phyloP scores from a whole-genome alignment of 2,329 filamentous ascomycete genomes.

The Fusarium camptoceras region DNA sequence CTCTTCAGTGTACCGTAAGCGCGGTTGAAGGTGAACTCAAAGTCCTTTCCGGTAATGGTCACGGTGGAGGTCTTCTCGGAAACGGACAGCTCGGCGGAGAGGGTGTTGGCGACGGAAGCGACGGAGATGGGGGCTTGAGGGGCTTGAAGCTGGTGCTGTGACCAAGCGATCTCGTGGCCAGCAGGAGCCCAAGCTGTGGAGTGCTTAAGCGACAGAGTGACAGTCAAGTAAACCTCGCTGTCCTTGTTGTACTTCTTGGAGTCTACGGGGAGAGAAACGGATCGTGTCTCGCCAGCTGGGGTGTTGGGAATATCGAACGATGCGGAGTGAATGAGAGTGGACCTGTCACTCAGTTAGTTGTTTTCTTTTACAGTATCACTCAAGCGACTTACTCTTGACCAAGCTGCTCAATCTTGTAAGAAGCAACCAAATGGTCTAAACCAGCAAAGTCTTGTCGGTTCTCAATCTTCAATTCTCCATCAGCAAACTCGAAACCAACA shows the following conservation, averaged over 20 bases:
- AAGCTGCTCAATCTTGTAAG: constrained; percentile 59
- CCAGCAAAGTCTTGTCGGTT: constrained; percentile 64
- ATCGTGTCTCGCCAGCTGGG: constrained; percentile 52
- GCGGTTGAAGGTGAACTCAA: constrained; percentile 58
- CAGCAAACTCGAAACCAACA: constrained; percentile 56
- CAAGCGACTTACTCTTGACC: constrained; percentile 52
- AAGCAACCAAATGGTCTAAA: constrained; percentile 56
- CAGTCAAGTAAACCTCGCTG: constrained; percentile 58
- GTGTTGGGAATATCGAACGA: constrained; percentile 56
- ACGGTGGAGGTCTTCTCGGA: constrained; percentile 14
- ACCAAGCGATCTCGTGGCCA: constrained; percentile 67
- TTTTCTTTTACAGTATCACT: too few species aligned
- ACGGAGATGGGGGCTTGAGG: neutral
- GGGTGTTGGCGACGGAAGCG: neutral
- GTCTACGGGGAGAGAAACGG: constrained; percentile 50
- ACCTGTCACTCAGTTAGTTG: too few species aligned
- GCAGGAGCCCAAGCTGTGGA: constrained; percentile 62
- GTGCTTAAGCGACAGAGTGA: constrained; percentile 58
- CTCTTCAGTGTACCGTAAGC: constrained; percentile 57
- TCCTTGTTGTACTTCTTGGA: constrained; percentile 46
- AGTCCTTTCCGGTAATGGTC: constrained; percentile 43
- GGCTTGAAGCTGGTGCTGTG: constrained; percentile 57
- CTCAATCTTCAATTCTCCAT: constrained; percentile 54
- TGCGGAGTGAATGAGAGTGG: constrained; percentile 49
- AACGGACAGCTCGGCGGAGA: constrained; percentile 43